phyloP scores from a whole-genome alignment of 2,329 filamentous ascomycete species.

The Claviceps fusiformis region DNA sequence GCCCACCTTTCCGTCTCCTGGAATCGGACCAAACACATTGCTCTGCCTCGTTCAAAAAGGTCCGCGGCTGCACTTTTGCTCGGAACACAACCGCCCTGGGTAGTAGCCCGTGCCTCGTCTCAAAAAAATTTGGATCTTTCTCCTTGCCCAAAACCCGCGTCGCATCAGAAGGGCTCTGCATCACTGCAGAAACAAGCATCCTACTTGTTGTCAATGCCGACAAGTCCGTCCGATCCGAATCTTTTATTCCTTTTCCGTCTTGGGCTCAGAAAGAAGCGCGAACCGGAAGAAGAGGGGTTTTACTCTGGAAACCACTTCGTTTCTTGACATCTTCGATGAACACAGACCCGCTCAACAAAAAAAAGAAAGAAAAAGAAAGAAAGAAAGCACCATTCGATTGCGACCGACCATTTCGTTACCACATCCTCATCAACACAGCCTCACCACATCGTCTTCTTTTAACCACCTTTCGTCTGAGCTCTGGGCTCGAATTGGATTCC shows the following conservation, averaged over 20 bases:
- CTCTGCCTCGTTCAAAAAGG: conserved; percentile 5
- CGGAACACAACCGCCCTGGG: neutral
- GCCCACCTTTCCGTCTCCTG: conserved; percentile 18
- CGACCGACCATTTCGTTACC: neutral
- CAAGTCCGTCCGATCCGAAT: neutral
- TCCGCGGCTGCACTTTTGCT: conserved; percentile 4
- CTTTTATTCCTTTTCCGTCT: too few species aligned
- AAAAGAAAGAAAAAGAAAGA: neutral
- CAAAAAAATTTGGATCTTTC: neutral
- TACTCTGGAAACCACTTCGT: neutral
- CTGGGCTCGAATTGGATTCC: too few species aligned
- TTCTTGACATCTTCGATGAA: neutral
- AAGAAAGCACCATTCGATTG: too few species aligned
- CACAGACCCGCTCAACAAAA: neutral
- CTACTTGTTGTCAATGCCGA: neutral
- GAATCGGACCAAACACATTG: conserved; percentile 16
- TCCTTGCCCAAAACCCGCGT: neutral
- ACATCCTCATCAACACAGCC: neutral
- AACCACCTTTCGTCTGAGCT: neutral
- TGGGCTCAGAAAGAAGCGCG: neutral
- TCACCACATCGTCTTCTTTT: too few species aligned
- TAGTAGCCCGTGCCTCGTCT: neutral
- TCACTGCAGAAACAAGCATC: neutral
- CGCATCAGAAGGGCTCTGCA: neutral
- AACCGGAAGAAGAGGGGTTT: neutral